phyloP scores from a whole-genome alignment of 805 yeast genomes.

The Blastobotrys terrestris region DNA sequence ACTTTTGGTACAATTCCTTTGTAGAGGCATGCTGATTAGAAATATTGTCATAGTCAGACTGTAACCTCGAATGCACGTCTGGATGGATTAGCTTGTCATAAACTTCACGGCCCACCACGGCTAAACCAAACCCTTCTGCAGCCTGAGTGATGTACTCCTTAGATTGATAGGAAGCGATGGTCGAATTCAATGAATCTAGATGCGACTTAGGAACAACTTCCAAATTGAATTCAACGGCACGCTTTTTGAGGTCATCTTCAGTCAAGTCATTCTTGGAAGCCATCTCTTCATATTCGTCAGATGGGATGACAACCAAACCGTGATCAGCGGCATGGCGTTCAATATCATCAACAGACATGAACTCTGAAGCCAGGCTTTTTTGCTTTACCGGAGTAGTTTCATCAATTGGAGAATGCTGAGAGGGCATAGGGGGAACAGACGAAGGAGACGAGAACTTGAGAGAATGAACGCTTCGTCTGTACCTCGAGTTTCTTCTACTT shows the following conservation, averaged over 20 bases:
- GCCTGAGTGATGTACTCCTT: conserved; percentile 23
- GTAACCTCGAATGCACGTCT: conserved; percentile 4
- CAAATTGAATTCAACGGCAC: conserved; percentile 19
- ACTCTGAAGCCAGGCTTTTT: conserved; percentile 21
- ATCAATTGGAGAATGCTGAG: neutral
- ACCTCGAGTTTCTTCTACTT: conserved; percentile 3
- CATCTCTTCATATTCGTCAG: conserved; percentile 20
- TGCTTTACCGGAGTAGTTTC: conserved; percentile 6
- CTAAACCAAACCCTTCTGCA: conserved; percentile 29
- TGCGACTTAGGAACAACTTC: conserved; percentile 10
- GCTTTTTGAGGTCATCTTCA: conserved; percentile 3
- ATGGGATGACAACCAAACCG: conserved; percentile 19
- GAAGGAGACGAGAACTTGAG: neutral
- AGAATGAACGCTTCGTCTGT: conserved; percentile 2
- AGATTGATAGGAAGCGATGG: conserved; percentile 4
- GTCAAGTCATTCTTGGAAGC: conserved; percentile 6
- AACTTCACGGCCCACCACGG: conserved; percentile 31
- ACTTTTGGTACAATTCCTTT: neutral
- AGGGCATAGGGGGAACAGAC: neutral
- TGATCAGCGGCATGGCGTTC: conserved; percentile 20
- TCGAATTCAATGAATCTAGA: conserved; percentile 5
- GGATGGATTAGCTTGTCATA: conserved; percentile 19
- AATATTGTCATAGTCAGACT: neutral
- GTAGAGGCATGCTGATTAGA: neutral
- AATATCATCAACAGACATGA: conserved; percentile 23